Evolutionary conservation across 192 early-diverging fungal species (phyloP), one percentile per base, ranked within the genome.

Genomic region (Umbelopsis isabellina): DNA sequence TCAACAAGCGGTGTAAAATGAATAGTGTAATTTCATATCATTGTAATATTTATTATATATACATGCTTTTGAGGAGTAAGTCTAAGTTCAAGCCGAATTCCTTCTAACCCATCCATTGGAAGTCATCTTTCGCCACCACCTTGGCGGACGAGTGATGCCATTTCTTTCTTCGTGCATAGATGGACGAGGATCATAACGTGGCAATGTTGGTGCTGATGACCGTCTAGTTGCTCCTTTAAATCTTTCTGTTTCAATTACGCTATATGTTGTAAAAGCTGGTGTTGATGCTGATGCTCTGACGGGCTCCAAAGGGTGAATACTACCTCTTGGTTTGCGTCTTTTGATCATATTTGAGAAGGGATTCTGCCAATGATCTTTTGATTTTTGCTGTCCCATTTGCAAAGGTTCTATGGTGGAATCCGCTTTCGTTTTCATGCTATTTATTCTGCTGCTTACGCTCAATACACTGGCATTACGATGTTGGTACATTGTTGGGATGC

Each of bases 41-140:
- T 41, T 41, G 0, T 3, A 11, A 61, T 16, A 37, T 18, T 18
- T 61, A 18, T 7, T 11, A 51, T 55, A 61, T 41, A 35, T 61
- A 61, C 55, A 61, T 35, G 55, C 27, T 33, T 11, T 18, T 30
- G 27, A 16, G 30, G 27, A 61, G 27, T 11, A 33, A 13, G 30
- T 33, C 25, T 35, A 35, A 12, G 11, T 35, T 35, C 13, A 61
- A 4, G 55, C 55, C 2, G 23, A 35, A 25, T 61, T 61, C 16
- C 55, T 25, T 27, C 55, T 25, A 12, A 18, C 33, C 55, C 55
- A 61, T 61, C 23, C 8, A 16, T 18, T 30, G 7, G 25, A 35
- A 61, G 55, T 61, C 55, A 61, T 61, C 33, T 61, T 61, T 35
- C 55, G 30, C 55, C 55, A 61, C 55, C 55, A 61, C 30, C 25